Evolutionary conservation across 2,329 filamentous ascomycete species (phyloP).

Genomic region (Fusarium sp.): DNA sequence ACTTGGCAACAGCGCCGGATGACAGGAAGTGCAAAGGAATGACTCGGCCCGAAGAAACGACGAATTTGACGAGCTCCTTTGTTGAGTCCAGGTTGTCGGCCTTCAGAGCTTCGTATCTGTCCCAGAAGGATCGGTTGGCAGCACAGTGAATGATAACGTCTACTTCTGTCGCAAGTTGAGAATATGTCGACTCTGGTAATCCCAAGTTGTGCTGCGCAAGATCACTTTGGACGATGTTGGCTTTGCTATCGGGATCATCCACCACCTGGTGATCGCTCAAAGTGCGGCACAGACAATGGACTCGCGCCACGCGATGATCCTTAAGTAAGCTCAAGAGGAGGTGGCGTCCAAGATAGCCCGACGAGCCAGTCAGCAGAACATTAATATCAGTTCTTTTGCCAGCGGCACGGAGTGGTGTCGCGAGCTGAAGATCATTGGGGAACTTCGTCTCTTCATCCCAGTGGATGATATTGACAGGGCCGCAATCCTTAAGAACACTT

Average conservation of each 20-base stretch:
- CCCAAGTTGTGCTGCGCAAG: not conserved
- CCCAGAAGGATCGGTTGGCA: constrained; percentile 1
- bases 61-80: not conserved
- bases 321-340: not conserved
- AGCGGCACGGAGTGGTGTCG: not conserved
- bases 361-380: not conserved
- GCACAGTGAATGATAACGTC: not conserved
- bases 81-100: not conserved
- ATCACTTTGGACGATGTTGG: not conserved
- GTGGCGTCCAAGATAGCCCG: not conserved
- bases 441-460: not conserved
- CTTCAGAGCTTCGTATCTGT: not conserved
- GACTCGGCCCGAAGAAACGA: not conserved
- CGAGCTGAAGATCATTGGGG: not conserved
- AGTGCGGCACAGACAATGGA: not conserved
- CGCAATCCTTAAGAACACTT: not conserved
- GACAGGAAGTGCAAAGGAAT: not conserved
- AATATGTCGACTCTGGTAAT: not conserved
- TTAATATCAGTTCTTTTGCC: not conserved
- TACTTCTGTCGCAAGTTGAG: not conserved
- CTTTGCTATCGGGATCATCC: not conserved
- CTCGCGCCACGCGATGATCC: not conserved
- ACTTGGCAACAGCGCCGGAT: not conserved
- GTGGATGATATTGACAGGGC: not conserved
- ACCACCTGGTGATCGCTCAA: not conserved